phyloP scores from a whole-genome alignment of 208 protist genomes.

The Vickermania ingenoplastis region DNA sequence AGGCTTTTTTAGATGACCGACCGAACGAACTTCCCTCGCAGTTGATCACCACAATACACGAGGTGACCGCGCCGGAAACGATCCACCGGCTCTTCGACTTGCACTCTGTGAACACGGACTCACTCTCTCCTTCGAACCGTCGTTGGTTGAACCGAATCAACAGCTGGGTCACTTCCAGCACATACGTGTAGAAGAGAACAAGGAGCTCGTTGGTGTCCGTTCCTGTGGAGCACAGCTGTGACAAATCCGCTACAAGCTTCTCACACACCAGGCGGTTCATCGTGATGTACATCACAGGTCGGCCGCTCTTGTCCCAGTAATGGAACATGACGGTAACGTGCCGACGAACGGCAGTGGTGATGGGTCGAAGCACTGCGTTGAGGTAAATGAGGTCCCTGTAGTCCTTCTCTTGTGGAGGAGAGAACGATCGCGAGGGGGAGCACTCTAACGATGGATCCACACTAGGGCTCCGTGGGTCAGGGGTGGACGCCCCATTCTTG shows the following conservation, averaged over 20 bases:
- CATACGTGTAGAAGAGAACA: conserved; percentile 43
- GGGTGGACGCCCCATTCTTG: no score
- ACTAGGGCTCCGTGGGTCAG: no score
- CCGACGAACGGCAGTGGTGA: conserved; percentile 22
- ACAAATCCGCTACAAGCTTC: conserved; percentile 25
- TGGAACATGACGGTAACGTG: conserved; percentile 43
- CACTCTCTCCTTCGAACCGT: conserved; percentile 13
- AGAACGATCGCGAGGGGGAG: conserved; percentile 6
- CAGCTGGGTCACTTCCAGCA: conserved; percentile 35
- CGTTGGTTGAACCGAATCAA: conserved; percentile 35
- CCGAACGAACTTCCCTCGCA: conserved; percentile 21
- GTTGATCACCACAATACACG: conserved; percentile 33
- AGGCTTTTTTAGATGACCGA: conserved; percentile 21
- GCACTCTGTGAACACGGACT: not conserved
- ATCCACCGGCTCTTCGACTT: not conserved
- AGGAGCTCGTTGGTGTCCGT: conserved; percentile 28
- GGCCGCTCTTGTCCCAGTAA: conserved; percentile 58
- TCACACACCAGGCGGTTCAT: conserved; percentile 21
- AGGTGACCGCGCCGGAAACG: conserved; percentile 8
- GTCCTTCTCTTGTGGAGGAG: no score
- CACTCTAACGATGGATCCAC: not conserved
- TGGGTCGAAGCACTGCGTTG: conserved; percentile 45
- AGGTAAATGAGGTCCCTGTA: conserved; percentile 42
- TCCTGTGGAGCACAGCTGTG: conserved; percentile 32
- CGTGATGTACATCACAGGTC: conserved; percentile 48